phyloP scores from a whole-genome alignment of 371 early-diverging fungal species.

The Mucor sp. region DNA sequence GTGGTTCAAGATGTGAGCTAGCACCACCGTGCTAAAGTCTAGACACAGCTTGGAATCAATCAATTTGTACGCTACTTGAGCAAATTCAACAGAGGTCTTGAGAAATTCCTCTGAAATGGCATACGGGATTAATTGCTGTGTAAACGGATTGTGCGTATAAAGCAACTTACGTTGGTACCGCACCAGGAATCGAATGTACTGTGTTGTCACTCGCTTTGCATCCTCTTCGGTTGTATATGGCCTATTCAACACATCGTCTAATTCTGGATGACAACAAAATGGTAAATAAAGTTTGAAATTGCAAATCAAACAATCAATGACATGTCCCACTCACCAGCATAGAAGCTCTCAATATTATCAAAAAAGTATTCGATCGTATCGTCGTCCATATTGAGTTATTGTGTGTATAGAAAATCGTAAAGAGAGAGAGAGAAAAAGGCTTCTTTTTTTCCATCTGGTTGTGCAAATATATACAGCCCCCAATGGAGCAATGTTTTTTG shows the following conservation, averaged over 20 bases:
- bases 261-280: conserved; percentile 32
- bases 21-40: conserved; percentile 59
- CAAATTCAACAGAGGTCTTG: conserved; percentile 49
- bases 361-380: conserved; percentile 45
- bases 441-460: not conserved
- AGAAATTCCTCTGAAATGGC: conserved; percentile 52
- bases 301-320: not conserved
- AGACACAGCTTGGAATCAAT: conserved; percentile 67
- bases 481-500: not conserved
- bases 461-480: not conserved
- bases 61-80: conserved; percentile 62
- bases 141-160: not conserved
- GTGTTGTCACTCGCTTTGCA: conserved; percentile 37
- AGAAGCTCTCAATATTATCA: conserved; percentile 48
- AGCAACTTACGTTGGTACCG: conserved; percentile 36
- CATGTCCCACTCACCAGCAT: conserved; percentile 40
- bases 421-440: not conserved
- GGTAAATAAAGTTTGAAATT: not conserved
- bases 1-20: conserved; percentile 52
- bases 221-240: conserved; percentile 38
- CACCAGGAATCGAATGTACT: conserved; percentile 44
- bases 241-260: conserved; percentile 49
- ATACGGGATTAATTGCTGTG: not conserved
- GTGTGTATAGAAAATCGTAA: conserved; percentile 13
- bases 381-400: conserved; percentile 12